Base-by-base conservation (phyloP, 768 basidiomycete species). In the Russula compacta region DNA sequence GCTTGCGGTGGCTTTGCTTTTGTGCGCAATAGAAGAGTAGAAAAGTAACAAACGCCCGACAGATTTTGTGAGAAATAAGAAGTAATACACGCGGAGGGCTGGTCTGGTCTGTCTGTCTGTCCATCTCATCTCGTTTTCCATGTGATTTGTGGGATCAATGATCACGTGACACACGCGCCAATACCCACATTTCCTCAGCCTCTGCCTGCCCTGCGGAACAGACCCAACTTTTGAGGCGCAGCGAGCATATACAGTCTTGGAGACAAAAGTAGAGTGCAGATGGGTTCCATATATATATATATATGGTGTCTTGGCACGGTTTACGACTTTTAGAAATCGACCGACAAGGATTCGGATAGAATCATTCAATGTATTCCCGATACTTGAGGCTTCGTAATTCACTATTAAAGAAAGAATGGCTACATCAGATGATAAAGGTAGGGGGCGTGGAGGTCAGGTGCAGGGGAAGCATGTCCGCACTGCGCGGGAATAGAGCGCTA, bases 401-500 rank as follows among this genome's bases (percentile, higher is more conserved):
- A 58, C 46, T 53, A 53, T 54, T 58, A 53, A 33, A 58, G 50
- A 53, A 51, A 53, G 46, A 63, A 53, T 48, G 19, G 24, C 56
- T 46, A 54, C 56, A 63, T 63, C 61, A 63, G 52, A 58, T 53
- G 52, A 53, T 47, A 44, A 47, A 55, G 43, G 51, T 53, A 63
- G 43, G 61, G 54, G 61, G 57, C 56, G 61, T 63, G 61, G 61
- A 19, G 46, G 61, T 63, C 61, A 63, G 61, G 61, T 63, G 61
- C 61, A 39, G 56, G 51, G 39, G 61, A 63, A 58, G 61, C 61
- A 54, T 63, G 61, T 58, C 47, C 46, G 52, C 39, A 58, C 40
- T 42, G 35, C 52, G 51, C 61, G 61, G 57, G 52, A 36, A 63
- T 63, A 63, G 40, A 58, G 52, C 61, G 61, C 51, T 24, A n/a